Conservation (phyloP, 169 alveolate genomes). For the Cryptosporidium parvum region DNA sequence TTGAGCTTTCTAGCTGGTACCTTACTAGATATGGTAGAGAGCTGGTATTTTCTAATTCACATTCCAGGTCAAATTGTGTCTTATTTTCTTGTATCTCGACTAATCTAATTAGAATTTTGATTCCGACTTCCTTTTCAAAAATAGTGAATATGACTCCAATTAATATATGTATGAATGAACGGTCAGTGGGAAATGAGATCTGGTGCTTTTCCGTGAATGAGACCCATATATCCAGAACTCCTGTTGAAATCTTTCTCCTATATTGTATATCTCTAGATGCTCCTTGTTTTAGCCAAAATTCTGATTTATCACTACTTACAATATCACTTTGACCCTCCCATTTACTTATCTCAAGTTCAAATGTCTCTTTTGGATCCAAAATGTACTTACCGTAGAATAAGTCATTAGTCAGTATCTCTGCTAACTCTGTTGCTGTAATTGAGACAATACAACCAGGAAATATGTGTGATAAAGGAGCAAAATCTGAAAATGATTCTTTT, state of each 20-base stretch:
- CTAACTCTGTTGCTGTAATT: constrained; percentile 6
- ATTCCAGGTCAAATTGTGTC: constrained; percentile 58
- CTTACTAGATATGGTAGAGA: constrained; percentile 34
- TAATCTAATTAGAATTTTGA: constrained; percentile 40
- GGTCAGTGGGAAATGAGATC: neutral
- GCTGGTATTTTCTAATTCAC: constrained; percentile 52
- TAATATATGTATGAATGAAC: constrained; percentile 10
- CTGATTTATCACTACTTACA: neutral
- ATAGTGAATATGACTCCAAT: constrained; percentile 31
- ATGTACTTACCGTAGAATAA: constrained; percentile 57
- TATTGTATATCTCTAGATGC: constrained; percentile 43
- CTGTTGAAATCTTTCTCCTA: constrained; percentile 43
- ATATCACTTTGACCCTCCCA: constrained; percentile 14
- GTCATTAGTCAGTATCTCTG: constrained; percentile 29
- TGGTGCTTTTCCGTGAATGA: constrained; percentile 56
- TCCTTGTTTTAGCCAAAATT: constrained; percentile 3
- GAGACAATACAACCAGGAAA: constrained; percentile 64
- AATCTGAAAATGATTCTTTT: neutral
- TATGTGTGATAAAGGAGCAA: constrained; percentile 22
- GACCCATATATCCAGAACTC: constrained; percentile 60
- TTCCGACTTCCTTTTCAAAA: constrained; percentile 27
- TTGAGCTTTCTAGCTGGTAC: constrained; percentile 44
- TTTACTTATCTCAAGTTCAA: constrained; percentile 17
- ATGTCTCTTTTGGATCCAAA: constrained; percentile 59
- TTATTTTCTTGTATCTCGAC: neutral